A percentile compares a stretch with the other conserved stretches of the same genome.
These are phyloP conservation scores for Cladorrhinum sp. DNA, from an alignment of 2,329 filamentous ascomycete genomes.

Conservation along the genomic window DNA sequence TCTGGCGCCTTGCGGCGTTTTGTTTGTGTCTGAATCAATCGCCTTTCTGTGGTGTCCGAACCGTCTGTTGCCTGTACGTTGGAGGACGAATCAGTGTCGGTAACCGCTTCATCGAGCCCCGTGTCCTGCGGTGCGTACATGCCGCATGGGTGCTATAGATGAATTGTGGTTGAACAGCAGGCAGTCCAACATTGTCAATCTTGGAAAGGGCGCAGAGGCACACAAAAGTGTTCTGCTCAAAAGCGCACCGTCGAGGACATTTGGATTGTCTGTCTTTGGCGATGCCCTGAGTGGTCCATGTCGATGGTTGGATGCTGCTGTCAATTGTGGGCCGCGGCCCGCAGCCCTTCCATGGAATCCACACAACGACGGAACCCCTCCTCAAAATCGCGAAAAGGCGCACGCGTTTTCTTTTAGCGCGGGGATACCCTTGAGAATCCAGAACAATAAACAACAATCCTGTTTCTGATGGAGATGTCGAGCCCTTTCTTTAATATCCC, in stretches of 20 bases:
- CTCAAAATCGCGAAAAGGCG: background rate
- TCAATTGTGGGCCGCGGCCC: constrained; percentile 9
- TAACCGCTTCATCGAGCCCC: too few species aligned
- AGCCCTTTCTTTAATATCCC: background rate
- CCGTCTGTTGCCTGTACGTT: background rate
- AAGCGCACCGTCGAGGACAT: constrained; percentile 1
- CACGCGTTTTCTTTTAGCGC: background rate
- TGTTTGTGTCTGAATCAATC: background rate
- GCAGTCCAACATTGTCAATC: background rate
- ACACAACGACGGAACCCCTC: background rate
- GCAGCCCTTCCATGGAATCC: background rate
- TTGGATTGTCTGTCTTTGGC: background rate
- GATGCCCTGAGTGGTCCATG: background rate
- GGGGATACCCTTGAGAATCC: background rate
- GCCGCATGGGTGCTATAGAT: too few species aligned
- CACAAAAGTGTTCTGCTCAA: background rate
- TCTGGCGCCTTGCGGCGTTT: background rate
- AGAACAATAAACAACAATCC: background rate
- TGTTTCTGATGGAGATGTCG: background rate
- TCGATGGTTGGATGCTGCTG: constrained; percentile 1
- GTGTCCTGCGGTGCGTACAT: too few species aligned
- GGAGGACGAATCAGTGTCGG: background rate
- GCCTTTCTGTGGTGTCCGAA: background rate
- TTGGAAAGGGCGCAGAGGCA: background rate
- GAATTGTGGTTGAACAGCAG: background rate